phyloP scores from a whole-genome alignment of 345 rosid genomes.

The Lumnitzera littorea region DNA sequence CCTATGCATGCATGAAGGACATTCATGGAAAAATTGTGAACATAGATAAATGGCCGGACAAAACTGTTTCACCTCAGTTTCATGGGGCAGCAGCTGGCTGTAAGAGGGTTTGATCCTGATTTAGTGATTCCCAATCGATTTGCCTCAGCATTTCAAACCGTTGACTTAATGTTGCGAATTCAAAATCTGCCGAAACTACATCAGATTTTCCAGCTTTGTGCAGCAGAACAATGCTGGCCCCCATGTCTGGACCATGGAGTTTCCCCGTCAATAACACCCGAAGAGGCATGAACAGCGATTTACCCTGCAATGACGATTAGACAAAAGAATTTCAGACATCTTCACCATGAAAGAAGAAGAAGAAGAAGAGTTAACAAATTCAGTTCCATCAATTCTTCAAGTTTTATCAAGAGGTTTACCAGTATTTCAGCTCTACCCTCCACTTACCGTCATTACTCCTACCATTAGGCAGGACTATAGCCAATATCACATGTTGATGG shows the following conservation, averaged over 20 bases:
- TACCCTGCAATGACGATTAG: slow-evolving; percentile 44
- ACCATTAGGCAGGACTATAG: too few relatives aligned
- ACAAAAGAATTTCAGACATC: not conserved
- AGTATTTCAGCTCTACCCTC: too few relatives aligned
- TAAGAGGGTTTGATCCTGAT: slow-evolving; percentile 32
- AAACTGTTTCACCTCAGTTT: slow-evolving; percentile 17
- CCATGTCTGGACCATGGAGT: slow-evolving; percentile 89
- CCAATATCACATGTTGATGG: not conserved
- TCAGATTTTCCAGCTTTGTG: slow-evolving; percentile 62
- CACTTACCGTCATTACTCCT: too few relatives aligned
- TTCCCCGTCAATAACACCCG: slow-evolving; percentile 79
- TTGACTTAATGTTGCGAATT: slow-evolving; percentile 52
- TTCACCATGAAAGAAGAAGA: too few relatives aligned
- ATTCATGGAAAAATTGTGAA: not conserved
- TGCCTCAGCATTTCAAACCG: slow-evolving; percentile 58
- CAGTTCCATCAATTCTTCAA: too few relatives aligned
- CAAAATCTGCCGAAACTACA: slow-evolving; percentile 43
- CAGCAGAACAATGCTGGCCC: slow-evolving; percentile 50
- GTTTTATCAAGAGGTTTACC: too few relatives aligned
- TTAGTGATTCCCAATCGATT: slow-evolving; percentile 55
- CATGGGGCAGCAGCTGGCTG: slow-evolving; percentile 37
- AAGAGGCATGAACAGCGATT: slow-evolving; percentile 87
- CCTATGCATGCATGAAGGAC: too few relatives aligned
- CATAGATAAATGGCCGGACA: not conserved
- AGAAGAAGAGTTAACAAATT: too few relatives aligned